A percentile compares a stretch with the other conserved stretches of the same genome.
phyloP scores from a whole-genome alignment of 345 rosid genomes.

The Sapria himalayana region DNA sequence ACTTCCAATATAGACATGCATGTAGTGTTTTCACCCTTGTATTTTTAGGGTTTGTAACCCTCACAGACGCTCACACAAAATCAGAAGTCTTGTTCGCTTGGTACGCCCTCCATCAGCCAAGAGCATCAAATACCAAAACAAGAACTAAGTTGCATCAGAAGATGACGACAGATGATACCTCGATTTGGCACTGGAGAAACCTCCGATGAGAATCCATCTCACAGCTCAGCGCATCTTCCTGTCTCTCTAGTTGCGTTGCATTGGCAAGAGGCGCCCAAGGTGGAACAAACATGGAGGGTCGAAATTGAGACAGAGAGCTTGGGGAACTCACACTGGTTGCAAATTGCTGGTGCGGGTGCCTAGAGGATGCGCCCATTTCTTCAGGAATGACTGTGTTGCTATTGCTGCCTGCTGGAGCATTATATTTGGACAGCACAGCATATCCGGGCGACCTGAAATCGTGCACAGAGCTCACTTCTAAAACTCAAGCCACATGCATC shows the following conservation, averaged over 20 bases:
- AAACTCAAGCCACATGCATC: no score
- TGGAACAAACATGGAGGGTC: constrained; percentile 22
- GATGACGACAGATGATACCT: constrained; percentile 19
- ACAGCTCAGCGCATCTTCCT: constrained; percentile 10
- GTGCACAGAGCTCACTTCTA: no score
- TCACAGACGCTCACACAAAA: no score
- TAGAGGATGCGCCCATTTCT: constrained; percentile 11
- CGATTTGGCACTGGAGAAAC: constrained; percentile 37
- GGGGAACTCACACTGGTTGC: constrained; percentile 12
- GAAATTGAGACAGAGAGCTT: constrained; percentile 15
- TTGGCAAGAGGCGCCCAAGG: constrained; percentile 14
- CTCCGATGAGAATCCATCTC: constrained; percentile 35
- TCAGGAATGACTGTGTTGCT: constrained; percentile 12
- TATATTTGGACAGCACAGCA: constrained; percentile 19
- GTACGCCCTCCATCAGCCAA: no score
- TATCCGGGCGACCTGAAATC: constrained; percentile 40
- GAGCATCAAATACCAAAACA: no score
- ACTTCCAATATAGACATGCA: no score
- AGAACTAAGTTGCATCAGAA: neutral
- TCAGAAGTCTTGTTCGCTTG: no score
- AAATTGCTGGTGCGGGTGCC: constrained; percentile 13
- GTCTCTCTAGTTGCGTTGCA: constrained; percentile 12
- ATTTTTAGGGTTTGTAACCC: no score
- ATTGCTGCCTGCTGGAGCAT: constrained; percentile 11
- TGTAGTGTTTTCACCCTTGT: no score